Base-by-base conservation (phyloP, 1,284 basidiomycete species). In the Rhodofomes roseus region DNA sequence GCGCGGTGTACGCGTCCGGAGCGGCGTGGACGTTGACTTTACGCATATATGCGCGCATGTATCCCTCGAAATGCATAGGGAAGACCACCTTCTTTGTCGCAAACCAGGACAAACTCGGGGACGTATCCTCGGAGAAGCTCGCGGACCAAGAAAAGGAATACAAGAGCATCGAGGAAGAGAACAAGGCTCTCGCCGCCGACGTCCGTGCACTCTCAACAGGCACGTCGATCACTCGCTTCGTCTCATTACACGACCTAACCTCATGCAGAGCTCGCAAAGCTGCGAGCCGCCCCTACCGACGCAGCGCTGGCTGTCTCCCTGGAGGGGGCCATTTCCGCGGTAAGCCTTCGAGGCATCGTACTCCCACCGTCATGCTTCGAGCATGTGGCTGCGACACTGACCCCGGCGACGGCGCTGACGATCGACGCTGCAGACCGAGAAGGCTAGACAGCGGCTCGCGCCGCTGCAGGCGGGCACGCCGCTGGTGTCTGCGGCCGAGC, bases 71-170 rank as follows among this genome's bases (percentile, higher is more conserved):
- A n/a, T 50, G 22, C 54, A 36, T 31, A 89, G 93, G 92, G 14
- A 96, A 95, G 72, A 90, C 87, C 16, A 89, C 86, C 0, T 89
- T 92, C 70, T 93, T 90, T 65, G 90, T 92, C n/a, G 82, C 81
- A 18, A 90, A 91, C 64, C 89, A 92, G 70, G 79, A 80, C 7
- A 85, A 82, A 50, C 76, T 90, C 36, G 81, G 85, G 39, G 77
- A 83, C 20, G 76, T 90, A 59, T 80, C 85, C 1, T 69, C 80
- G 2, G 82, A 84, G 52, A 80, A 86, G 62, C 74, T 91, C 37
- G 77, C 84, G 25, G 73, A 74, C 1, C 74, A 89, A 14, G 84
- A 89, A 66, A 68, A 70, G 0, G 83, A 90, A 62, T 75, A 80
- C 61, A 82, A 83, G 60, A 64, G 69, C 5, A 68, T 87, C 9